Base-by-base conservation (phyloP, 2,329 filamentous ascomycete species). In the Graphiopsis chlorocephala region DNA sequence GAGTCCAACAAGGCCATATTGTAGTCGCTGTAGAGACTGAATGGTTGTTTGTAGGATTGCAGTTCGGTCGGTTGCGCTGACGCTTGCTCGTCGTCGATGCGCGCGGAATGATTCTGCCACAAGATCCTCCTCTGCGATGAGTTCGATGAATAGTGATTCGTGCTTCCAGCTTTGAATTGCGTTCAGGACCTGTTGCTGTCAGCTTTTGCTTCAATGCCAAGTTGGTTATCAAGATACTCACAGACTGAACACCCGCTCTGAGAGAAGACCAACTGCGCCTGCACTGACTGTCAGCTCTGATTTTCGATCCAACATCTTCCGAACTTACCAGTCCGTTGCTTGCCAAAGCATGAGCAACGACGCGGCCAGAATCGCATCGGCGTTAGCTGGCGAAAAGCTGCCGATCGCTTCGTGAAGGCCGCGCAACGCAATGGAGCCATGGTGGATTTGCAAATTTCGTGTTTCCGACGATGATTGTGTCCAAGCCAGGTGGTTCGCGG, bases 281-380 rank as follows among this genome's bases (percentile, higher is more conserved):
- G 75, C 72, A 47, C 2, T 11, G 7, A 31, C 14, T 33, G 63
- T 72, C 48, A 72, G 70, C 45, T 26, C 23, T 28, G 45, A n/a
- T 53, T 25, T 38, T 42, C 14, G 10, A 17, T 45, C 38, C 15
- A 35, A 29, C n/a, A 31, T 29, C 28, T n/a, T 33, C 3, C 17
- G n/a, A 42, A 81, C 89, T 83, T 85, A 96, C 94, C 93, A 98
- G 81, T 98, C 94, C 66, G 90, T 95, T 64, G 92, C 91, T 81
- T 98, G 94, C 93, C 95, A 98, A 42, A 93, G 96, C 58, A 99
- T 85, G 56, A 98, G 86, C 52, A 97, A 87, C 28, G 94, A 97
- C 33, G 93, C 92, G 28, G 93, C 94, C 63, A 99, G 85, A 67
- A 97, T 89, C 50, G 93, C 93, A 78, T 99, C 94, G 1, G 92